A percentile compares a stretch with the other conserved stretches of the same genome.
Conservation (phyloP, 2,329 filamentous ascomycete species). For the Xylariaceae sp. region DNA sequence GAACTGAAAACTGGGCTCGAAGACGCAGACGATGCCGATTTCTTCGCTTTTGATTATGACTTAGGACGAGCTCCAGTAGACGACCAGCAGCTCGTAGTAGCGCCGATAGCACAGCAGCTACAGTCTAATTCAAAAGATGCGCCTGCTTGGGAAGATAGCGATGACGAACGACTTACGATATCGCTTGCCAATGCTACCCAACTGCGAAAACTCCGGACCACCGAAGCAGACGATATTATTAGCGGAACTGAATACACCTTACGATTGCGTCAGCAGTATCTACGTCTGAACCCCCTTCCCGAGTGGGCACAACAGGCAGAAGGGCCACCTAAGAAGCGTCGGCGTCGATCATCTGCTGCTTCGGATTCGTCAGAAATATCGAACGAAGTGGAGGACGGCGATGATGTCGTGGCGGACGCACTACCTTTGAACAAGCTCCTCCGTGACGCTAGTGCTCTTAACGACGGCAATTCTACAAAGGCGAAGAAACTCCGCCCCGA, state of each 20-base stretch:
- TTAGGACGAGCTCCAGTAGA: conserved; percentile 57
- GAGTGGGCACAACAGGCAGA: conserved; percentile 63
- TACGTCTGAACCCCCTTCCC: conserved; percentile 64
- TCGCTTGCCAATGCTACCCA: conserved; percentile 79
- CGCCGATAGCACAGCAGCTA: conserved; percentile 32
- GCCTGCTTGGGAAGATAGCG: conserved; percentile 90
- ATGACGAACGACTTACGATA: conserved; percentile 85
- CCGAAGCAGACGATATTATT: conserved; percentile 84
- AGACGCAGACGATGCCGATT: conserved; percentile 75
- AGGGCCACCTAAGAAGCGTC: conserved; percentile 56
- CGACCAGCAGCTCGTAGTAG: conserved; percentile 37
- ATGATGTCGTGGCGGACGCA: conserved; percentile 65
- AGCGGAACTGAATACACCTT: conserved; percentile 84
- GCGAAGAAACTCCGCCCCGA: conserved; percentile 81
- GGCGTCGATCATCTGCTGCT: conserved; percentile 56
- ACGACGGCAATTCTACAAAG: conserved; percentile 58
- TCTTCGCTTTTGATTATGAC: conserved; percentile 87
- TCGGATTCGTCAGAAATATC: conserved; percentile 43
- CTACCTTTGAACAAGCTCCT: conserved; percentile 82
- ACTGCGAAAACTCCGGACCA: conserved; percentile 80
- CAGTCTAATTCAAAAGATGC: conserved; percentile 43
- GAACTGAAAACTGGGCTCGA: conserved; percentile 59
- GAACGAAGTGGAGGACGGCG: conserved; percentile 45
- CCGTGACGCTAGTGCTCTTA: conserved; percentile 73
- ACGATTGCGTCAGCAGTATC: conserved; percentile 79